These are phyloP conservation scores for Ophiostoma triangulosporum DNA, from an alignment of 2,329 filamentous ascomycete genomes.

Conservation along the genomic window DNA sequence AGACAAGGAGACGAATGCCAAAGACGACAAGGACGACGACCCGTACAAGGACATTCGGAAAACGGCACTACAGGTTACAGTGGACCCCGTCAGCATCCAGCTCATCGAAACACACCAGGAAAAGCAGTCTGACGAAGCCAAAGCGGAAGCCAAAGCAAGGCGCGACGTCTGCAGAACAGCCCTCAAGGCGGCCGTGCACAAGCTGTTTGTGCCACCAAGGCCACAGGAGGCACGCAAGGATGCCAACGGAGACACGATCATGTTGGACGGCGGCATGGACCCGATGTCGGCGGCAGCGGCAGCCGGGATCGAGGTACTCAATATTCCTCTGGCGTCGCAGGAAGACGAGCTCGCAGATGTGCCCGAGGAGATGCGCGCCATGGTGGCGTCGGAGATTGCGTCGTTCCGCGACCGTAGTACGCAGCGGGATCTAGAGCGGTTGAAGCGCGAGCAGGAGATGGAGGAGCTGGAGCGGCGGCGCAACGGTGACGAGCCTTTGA, in stretches of 20 bases:
- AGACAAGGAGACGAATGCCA: conserved; percentile 21
- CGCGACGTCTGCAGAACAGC: conserved; percentile 55
- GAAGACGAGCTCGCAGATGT: conserved; percentile 95
- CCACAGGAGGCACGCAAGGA: conserved; percentile 20
- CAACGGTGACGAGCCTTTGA: conserved; percentile 38
- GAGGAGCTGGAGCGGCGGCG: conserved; percentile 72
- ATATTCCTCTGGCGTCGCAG: conserved; percentile 61
- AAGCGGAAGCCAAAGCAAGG: conserved; percentile 51
- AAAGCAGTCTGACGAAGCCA: conserved; percentile 47
- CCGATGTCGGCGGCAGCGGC: conserved; percentile 25
- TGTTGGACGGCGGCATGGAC: background rate
- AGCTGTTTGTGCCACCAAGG: conserved; percentile 55
- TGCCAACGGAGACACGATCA: conserved; percentile 35
- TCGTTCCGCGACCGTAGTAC: conserved; percentile 89
- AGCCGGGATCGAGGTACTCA: conserved; percentile 64
- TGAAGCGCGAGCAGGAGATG: conserved; percentile 81
- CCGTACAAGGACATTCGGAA: conserved; percentile 49
- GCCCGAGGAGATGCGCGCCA: conserved; percentile 88
- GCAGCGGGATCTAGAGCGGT: conserved; percentile 72
- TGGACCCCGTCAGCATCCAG: conserved; percentile 71
- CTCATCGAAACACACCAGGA: conserved; percentile 76
- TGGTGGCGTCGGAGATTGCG: conserved; percentile 84
- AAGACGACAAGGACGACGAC: conserved; percentile 27
- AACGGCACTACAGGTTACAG: conserved; percentile 54
- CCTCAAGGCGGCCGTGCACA: conserved; percentile 53